phyloP scores from a whole-genome alignment of 345 rosid species.

The Sisymbrium altissimum region DNA sequence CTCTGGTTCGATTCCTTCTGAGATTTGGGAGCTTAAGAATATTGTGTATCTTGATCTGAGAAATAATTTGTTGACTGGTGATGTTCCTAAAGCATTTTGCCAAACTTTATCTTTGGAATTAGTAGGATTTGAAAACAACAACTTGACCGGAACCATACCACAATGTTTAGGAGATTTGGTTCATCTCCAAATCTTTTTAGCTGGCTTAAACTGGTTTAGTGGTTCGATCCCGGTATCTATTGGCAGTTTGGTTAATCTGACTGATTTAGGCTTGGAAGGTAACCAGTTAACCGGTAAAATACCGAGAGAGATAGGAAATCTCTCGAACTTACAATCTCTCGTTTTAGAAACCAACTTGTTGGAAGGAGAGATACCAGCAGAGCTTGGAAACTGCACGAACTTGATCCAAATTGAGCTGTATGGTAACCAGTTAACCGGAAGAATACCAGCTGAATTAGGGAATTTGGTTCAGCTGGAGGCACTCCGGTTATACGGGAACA shows the following conservation, averaged over 20 bases:
- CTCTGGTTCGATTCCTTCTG: slow-evolving; percentile 62
- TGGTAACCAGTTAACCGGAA: slow-evolving; percentile 50
- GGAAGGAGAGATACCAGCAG: slow-evolving; percentile 60
- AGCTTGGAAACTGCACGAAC: slow-evolving; percentile 52
- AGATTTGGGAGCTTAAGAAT: slow-evolving; percentile 52
- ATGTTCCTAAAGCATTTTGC: slow-evolving; percentile 55
- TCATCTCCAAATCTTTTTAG: slow-evolving; percentile 49
- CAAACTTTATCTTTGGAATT: slow-evolving; percentile 50
- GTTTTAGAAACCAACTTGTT: slow-evolving; percentile 46
- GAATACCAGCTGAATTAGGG: slow-evolving; percentile 68
- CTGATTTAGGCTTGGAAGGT: slow-evolving; percentile 48
- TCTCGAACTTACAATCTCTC: slow-evolving; percentile 48
- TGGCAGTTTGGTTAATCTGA: slow-evolving; percentile 49
- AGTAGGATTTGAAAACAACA: slow-evolving; percentile 47
- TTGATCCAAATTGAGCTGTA: slow-evolving; percentile 55
- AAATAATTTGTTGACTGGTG: slow-evolving; percentile 53
- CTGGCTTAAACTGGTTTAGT: slow-evolving; percentile 41
- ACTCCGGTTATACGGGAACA: slow-evolving; percentile 48
- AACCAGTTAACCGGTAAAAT: slow-evolving; percentile 60
- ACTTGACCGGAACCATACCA: slow-evolving; percentile 61
- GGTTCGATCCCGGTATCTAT: slow-evolving; percentile 67
- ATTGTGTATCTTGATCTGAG: slow-evolving; percentile 59
- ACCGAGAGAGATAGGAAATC: slow-evolving; percentile 66
- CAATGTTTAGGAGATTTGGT: slow-evolving; percentile 55
- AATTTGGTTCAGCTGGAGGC: slow-evolving; percentile 46